Percentiles rank a stretch among this genome's conserved stretches.
phyloP scores from a whole-genome alignment of 352 stramenopile genomes.

The Globisporangium nunn region DNA sequence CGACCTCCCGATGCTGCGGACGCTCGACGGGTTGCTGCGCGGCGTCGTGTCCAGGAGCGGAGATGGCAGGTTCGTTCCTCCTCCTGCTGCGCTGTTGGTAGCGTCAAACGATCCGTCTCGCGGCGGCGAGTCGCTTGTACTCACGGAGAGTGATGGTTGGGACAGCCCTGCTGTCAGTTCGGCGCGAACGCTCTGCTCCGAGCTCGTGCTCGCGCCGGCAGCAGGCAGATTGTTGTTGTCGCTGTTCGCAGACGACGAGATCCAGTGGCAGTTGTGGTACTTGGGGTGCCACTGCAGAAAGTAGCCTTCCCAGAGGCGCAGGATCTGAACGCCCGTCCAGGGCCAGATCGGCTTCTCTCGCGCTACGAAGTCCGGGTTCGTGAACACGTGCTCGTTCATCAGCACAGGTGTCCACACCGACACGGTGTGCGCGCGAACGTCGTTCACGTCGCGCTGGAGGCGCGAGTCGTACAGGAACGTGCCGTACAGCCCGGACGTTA shows the following conservation, averaged over 20 bases:
- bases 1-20: constrained; percentile 6
- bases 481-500: constrained; percentile 75
- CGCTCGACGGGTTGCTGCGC: constrained; percentile 8
- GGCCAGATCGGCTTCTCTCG: constrained; percentile 63
- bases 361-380: constrained; percentile 43
- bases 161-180: background rate
- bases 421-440: constrained; percentile 40
- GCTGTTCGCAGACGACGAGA: constrained; percentile 30
- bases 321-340: constrained; percentile 74
- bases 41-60: constrained; percentile 1
- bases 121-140: background rate
- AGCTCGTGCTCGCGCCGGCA: background rate
- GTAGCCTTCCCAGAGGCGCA: constrained; percentile 75
- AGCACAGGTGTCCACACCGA: constrained; percentile 81
- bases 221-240: background rate
- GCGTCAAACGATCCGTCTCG: constrained; percentile 4
- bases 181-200: background rate
- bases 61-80: background rate
- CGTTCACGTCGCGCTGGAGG: constrained; percentile 60
- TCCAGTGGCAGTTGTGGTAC: constrained; percentile 74
- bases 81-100: background rate
- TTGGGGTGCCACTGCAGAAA: constrained; percentile 86
- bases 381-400: constrained; percentile 33
- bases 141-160: background rate
- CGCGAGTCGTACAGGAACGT: constrained; percentile 79